Base-by-base conservation (phyloP, 352 stramenopile species). In the Aphanomyces astaci region DNA sequence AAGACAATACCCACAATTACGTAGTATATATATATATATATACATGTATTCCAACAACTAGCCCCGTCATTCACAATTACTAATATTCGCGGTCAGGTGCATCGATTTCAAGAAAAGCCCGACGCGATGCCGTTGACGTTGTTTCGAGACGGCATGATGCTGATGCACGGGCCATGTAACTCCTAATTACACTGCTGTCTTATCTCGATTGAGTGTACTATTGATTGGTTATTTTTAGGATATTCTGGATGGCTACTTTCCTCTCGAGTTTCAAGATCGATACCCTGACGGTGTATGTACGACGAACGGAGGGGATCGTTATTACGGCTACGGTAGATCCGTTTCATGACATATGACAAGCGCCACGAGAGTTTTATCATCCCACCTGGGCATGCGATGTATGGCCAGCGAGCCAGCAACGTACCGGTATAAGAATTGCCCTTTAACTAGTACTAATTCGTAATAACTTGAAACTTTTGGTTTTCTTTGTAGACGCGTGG, bases 211-310 rank as follows among this genome's bases (percentile, higher is more conserved):
- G n/a, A n/a, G n/a, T n/a, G n/a, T n/a, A n/a, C n/a, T n/a, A n/a
- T n/a, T n/a, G n/a, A n/a, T n/a, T n/a, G n/a, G n/a, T n/a, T n/a
- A n/a, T n/a, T 54, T 75, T 15, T 3, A 53, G 17, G 76, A 82
- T 62, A 60, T 82, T n/a, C 33, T 78, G 39, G 76, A 81, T 49
- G 76, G 76, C 10, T 80, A 76, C 62, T 82, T 78, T 54, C 76
- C 76, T 7, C 51, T 52, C 1, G 76, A 82, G 51, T 76, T 79
- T 24, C 66, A 74, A 56, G 36, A 59, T 24, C 2, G 3, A 3
- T 72, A 72, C 51, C 75, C 76, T 25, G 63, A 79, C 36, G 76
- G 76, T 7, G 75, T 82, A 36, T 19, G n/a, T n/a, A n/a, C n/a
- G n/a, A n/a, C n/a, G n/a, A n/a, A n/a, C n/a, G n/a, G n/a, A n/a